These are phyloP conservation scores for Metroxylon sagu DNA, from an alignment of 176 grass and related monocot genomes.

Conservation along the genomic window DNA sequence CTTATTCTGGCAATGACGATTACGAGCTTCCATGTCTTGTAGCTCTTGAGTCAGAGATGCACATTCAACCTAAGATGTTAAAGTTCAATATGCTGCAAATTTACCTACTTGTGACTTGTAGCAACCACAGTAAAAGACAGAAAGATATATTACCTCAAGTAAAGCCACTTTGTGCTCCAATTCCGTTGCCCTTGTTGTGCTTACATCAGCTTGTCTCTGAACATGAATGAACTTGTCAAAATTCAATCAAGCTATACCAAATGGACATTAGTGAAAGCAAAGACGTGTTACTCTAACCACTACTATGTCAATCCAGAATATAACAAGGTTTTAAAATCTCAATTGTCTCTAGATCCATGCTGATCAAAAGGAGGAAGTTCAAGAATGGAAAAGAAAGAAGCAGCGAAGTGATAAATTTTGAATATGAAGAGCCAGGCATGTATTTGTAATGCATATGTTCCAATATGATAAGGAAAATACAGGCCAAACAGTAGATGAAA, in stretches of 20 bases:
- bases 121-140: constrained; percentile 1
- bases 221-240: constrained; percentile 19
- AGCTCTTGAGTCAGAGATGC: constrained; percentile 82
- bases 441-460: too few species aligned
- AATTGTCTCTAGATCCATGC: too few species aligned
- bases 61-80: constrained; percentile 67
- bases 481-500: too few species aligned
- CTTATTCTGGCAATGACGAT: constrained; percentile 78
- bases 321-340: too few species aligned
- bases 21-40: constrained; percentile 80
- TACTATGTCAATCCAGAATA: too few species aligned
- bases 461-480: too few species aligned
- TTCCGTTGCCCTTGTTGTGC: constrained; percentile 80
- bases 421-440: not conserved
- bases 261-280: not conserved
- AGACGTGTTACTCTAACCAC: not conserved
- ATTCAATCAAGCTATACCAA: constrained; percentile 7
- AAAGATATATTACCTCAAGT: constrained; percentile 55
- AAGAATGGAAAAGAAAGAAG: too few species aligned
- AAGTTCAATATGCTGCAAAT: not conserved
- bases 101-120: not conserved
- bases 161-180: constrained; percentile 90
- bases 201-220: constrained; percentile 94
- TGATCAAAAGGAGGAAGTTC: too few species aligned
- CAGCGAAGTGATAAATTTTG: not conserved